Conservation (phyloP, 768 basidiomycete genomes). For the Boletellus ananas region DNA sequence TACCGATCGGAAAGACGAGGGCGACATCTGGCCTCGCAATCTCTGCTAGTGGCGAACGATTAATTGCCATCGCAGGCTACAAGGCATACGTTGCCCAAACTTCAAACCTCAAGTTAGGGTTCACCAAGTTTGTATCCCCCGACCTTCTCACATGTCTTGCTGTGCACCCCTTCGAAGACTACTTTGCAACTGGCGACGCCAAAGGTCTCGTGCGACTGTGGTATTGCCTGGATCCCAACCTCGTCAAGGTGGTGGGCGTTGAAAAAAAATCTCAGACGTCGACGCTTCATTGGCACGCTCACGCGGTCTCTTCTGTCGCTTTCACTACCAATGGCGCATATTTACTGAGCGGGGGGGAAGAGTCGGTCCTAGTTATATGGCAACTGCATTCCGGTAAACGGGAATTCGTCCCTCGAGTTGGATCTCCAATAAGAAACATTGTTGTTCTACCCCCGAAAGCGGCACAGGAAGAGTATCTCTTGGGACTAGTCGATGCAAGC, state of each 20-base stretch:
- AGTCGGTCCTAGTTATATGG: conserved; percentile 96
- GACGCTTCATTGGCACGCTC: conserved; percentile 94
- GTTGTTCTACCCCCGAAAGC: conserved; percentile 50
- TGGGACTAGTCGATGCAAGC: conserved; percentile 79
- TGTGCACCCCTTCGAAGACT: conserved; percentile 86
- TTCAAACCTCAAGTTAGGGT: conserved; percentile 56
- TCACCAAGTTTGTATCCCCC: conserved; percentile 79
- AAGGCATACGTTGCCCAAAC: conserved; percentile 73
- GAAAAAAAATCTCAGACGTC: conserved; percentile 84
- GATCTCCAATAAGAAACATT: conserved; percentile 76
- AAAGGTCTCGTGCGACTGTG: conserved; percentile 85
- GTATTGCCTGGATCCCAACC: conserved; percentile 79
- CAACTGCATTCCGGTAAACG: conserved; percentile 83
- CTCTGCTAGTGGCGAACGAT: conserved; percentile 73
- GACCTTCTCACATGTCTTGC: conserved; percentile 80
- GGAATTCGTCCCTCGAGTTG: conserved; percentile 91
- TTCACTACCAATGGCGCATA: conserved; percentile 93
- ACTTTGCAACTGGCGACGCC: conserved; percentile 91
- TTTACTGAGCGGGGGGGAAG: conserved; percentile 90
- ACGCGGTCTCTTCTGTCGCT: conserved; percentile 79
- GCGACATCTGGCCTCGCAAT: conserved; percentile 60
- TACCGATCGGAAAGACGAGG: conserved; percentile 64
- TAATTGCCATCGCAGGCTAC: conserved; percentile 70
- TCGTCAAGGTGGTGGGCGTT: conserved; percentile 51
- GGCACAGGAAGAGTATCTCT: conserved; percentile 79